phyloP scores from a whole-genome alignment of 495 filamentous ascomycete genomes.

The Rostrohypoxylon terebratum region DNA sequence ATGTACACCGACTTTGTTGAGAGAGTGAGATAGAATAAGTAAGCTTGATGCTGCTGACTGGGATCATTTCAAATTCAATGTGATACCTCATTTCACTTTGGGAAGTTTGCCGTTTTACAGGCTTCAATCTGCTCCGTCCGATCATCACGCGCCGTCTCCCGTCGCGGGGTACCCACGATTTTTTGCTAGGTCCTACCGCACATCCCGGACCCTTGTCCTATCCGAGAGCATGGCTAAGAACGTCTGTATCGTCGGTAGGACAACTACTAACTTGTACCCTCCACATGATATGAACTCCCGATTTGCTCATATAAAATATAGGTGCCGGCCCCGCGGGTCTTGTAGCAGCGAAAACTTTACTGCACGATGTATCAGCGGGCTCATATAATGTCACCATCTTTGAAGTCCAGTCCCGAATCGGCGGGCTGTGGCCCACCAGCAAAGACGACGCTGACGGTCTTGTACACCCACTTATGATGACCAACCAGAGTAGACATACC shows the following conservation, averaged over 20 bases:
- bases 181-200: conserved; percentile 17
- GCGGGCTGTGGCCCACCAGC: conserved; percentile 78
- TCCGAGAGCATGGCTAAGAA: conserved; percentile 31
- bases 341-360: conserved; percentile 81
- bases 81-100: not conserved
- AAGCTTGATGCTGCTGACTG: not conserved
- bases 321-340: conserved; percentile 87
- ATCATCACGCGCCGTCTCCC: conserved; percentile 14
- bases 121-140: not conserved
- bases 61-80: conserved; percentile 2
- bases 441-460: conserved; percentile 58
- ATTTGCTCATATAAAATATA: conserved; percentile 43
- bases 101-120: not conserved
- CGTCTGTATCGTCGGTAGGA: conserved; percentile 42
- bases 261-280: not conserved
- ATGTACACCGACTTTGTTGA: not conserved
- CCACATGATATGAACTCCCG: not conserved
- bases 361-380: conserved; percentile 67
- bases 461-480: conserved; percentile 75
- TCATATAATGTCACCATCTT: conserved; percentile 77
- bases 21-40: conserved; percentile 1
- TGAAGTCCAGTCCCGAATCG: conserved; percentile 72
- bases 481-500: conserved; percentile 83
- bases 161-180: conserved; percentile 10
- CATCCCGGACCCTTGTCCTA: conserved; percentile 24